Base-by-base conservation (phyloP, 371 early-diverging fungal genomes). In the Zopfochytrium polystomum region DNA sequence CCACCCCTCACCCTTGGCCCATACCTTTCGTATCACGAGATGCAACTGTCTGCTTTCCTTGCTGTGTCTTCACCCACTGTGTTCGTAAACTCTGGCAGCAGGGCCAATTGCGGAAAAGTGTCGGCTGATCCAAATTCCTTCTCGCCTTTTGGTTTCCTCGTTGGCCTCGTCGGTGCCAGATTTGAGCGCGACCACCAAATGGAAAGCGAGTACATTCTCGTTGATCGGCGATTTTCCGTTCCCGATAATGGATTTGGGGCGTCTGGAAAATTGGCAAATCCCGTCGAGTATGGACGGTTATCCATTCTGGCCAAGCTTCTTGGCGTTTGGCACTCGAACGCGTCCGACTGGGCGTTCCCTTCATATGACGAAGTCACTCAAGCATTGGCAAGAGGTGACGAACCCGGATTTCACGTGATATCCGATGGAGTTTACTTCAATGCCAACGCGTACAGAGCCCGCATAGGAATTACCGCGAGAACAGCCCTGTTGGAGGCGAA, bases 111-210 rank as follows among this genome's bases (percentile, higher is more conserved):
- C 29, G 46, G 42, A 11, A 44, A 52, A 15, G n/a, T 20, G 9
- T n/a, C n/a, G n/a, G n/a, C n/a, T n/a, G n/a, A n/a, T n/a, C n/a
- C n/a, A 38, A 18, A 38, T 38, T 18, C 38, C 18, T 38, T 38
- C 38, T 7, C 25, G 3, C 23, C 15, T 1, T 18, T 25, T 11
- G 75, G 75, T 7, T 58, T 74, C 42, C 58, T 53, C 57, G 51
- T 71, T 7, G 75, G 64, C 5, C 61, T 68, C 15, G 75, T 74
- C 2, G 75, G 75, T 0, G 52, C 70, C 2, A 63, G 75, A n/a
- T 74, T 71, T 57, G 72, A 71, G 42, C 46, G 42, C n/a, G 25
- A 47, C 0, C 53, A 48, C 3, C 11, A 46, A 6, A 70, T 73
- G 70, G 73, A 73, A 42, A 23, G 46, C 27, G 30, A 51, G 46